Percentiles rank a stretch among this genome's conserved stretches.
Evolutionary conservation across 2,329 filamentous ascomycete species (phyloP).

Genomic region (Colletotrichum destructivum): DNA sequence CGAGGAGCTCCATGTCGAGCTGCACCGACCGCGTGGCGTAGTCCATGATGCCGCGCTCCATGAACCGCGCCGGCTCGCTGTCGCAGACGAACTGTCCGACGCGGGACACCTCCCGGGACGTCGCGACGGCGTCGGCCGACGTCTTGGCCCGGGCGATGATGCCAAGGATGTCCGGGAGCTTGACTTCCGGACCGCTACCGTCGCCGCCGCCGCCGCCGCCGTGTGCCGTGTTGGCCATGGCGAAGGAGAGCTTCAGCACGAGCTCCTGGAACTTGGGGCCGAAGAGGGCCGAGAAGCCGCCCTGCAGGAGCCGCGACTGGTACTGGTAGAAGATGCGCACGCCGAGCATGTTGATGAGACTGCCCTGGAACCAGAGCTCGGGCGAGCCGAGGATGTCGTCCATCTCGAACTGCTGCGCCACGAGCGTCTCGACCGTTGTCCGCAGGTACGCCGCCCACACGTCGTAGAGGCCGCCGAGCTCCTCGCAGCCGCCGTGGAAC

Average conservation of each 20-base stretch:
- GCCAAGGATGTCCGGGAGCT: slow-evolving; percentile 62
- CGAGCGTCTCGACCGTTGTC: slow-evolving; percentile 65
- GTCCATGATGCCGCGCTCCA: slow-evolving; percentile 66
- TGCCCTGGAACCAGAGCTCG: slow-evolving; percentile 62
- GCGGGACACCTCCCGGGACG: slow-evolving; percentile 64
- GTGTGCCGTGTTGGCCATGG: slow-evolving; percentile 57
- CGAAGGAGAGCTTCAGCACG: slow-evolving; percentile 67
- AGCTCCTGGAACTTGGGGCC: slow-evolving; percentile 67
- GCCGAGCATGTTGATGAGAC: slow-evolving; percentile 63
- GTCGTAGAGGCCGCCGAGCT: slow-evolving; percentile 63
- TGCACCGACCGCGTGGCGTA: slow-evolving; percentile 65
- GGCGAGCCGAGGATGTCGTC: slow-evolving; percentile 63
- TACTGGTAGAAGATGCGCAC: slow-evolving; percentile 68
- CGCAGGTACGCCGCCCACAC: slow-evolving; percentile 66
- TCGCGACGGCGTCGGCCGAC: slow-evolving; percentile 60
- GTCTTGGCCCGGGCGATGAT: slow-evolving; percentile 60
- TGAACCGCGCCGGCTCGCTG: slow-evolving; percentile 62
- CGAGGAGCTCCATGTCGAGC: slow-evolving; percentile 67
- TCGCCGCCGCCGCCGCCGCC: not conserved
- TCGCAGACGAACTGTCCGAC: slow-evolving; percentile 66
- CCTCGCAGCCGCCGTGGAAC: slow-evolving; percentile 56
- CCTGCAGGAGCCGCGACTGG: slow-evolving; percentile 65
- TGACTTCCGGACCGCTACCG: slow-evolving; percentile 49
- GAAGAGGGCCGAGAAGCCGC: slow-evolving; percentile 62
- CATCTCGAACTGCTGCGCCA: slow-evolving; percentile 68